Percentiles rank a stretch among this genome's conserved stretches.
phyloP scores from a whole-genome alignment of 164 flowering plant genomes.

The Akebia trifoliata region DNA sequence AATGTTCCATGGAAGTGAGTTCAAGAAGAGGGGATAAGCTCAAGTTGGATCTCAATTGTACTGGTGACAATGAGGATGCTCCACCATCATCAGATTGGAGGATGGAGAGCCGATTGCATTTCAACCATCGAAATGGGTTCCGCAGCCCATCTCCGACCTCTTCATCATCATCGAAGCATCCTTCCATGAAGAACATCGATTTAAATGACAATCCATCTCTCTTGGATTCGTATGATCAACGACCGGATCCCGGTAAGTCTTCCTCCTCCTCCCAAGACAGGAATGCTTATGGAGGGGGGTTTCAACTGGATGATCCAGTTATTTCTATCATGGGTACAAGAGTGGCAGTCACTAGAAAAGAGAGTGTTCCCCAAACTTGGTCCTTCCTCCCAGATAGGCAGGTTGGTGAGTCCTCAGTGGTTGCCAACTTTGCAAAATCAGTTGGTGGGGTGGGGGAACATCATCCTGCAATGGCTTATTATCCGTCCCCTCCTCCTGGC shows the following conservation, averaged over 20 bases:
- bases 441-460: constrained; percentile 38
- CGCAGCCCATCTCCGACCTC: constrained; percentile 60
- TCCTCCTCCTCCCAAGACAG: constrained; percentile 26
- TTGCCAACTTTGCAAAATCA: constrained; percentile 25
- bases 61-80: constrained; percentile 52
- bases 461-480: constrained; percentile 32
- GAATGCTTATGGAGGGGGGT: constrained; percentile 24
- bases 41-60: constrained; percentile 60
- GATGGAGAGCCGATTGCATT: constrained; percentile 25
- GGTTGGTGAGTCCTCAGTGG: constrained; percentile 30
- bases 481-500: constrained; percentile 34
- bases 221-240: constrained; percentile 29
- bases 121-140: constrained; percentile 31
- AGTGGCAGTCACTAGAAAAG: constrained; percentile 48
- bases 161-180: constrained; percentile 64
- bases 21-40: constrained; percentile 51
- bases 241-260: constrained; percentile 19
- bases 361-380: constrained; percentile 26
- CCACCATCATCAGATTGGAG: constrained; percentile 34
- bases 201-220: constrained; percentile 61
- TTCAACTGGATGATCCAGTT: constrained; percentile 40
- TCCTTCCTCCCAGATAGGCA: constrained; percentile 45
- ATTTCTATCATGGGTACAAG: constrained; percentile 70
- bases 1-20: constrained; percentile 56
- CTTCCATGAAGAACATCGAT: constrained; percentile 58